Conservation (phyloP, 1,284 basidiomycete genomes). For the Takashimella tepidaria region DNA sequence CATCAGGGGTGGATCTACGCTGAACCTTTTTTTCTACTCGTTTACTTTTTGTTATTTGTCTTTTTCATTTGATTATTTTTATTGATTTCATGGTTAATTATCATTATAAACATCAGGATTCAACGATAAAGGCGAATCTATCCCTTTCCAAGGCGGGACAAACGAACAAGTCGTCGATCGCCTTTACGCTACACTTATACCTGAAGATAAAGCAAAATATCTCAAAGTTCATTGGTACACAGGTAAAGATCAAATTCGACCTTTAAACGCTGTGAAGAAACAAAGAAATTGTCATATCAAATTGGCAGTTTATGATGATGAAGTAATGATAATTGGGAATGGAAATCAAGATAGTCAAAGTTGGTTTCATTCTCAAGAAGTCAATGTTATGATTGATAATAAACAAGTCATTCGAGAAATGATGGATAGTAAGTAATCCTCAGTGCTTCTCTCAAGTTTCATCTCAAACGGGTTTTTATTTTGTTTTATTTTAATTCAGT, state of each 20-base stretch:
- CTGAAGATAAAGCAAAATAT: constrained; percentile 53
- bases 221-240: constrained; percentile 64
- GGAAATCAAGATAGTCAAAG: constrained; percentile 56
- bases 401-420: constrained; percentile 59
- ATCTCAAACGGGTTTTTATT: not conserved
- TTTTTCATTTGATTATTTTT: not conserved
- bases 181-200: constrained; percentile 57
- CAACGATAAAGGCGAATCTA: constrained; percentile 59
- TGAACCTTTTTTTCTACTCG: no score
- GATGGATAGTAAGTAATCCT: constrained; percentile 49
- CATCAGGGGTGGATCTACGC: no score
- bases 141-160: constrained; percentile 74
- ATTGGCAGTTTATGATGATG: constrained; percentile 66
- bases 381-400: constrained; percentile 70
- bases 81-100: no score
- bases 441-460: not conserved
- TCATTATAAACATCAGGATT: no score
- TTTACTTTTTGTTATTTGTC: no score
- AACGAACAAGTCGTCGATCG: constrained; percentile 68
- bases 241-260: constrained; percentile 58
- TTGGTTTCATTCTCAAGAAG: constrained; percentile 74
- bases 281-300: constrained; percentile 75
- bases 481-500: no score
- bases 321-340: constrained; percentile 62
- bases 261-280: constrained; percentile 65